Base-by-base conservation (phyloP, 495 filamentous ascomycete genomes). In the Hypomontagnella submonticulosa region DNA sequence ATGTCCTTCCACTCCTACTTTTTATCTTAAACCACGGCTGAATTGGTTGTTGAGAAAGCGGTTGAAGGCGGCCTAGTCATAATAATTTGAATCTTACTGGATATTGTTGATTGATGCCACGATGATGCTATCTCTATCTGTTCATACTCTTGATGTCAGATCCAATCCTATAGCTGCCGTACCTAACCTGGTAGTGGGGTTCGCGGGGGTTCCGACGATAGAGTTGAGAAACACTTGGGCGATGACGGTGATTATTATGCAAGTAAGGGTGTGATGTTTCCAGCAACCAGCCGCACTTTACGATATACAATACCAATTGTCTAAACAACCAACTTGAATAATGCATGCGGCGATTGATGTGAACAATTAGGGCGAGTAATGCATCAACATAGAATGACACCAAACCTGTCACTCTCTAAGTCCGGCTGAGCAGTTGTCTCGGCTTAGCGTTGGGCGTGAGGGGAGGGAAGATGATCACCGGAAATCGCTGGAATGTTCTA, bases 401-500 rank as follows among this genome's bases (percentile, higher is more conserved):
- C 13, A 40, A 40, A 40, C 34, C 32, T 42, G 51, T 63, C 42
- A 56, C 41, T 34, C 42, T 41, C 36, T 33, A n/a, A n/a, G 18
- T 48, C 59, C 59, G n/a, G 51, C 49, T 47, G 48, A 52, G 48
- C 40, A 37, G n/a, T 19, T 61, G 48, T 53, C 38, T 53, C 11
- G 32, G 13, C n/a, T 23, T 34, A 48, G 7, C 13, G 15, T 15
- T 10, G 7, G 4, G 27, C n/a, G 11, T 8, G 9, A 10, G 2
- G 1, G 3, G 41, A 8, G 4, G 7, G 16, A 4, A 49, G 30
- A 49, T 13, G 30, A 49, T 15, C 3, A 3, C n/a, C 10, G 12
- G 57, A 50, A 42, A 5, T 4, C 10, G 13, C 13, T 61, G 43
- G 57, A 67, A 67, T 46, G 46, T 57, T 61, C 63, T 57, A 43